phyloP scores from a whole-genome alignment of 345 rosid species.

The Corymbia maculata region DNA sequence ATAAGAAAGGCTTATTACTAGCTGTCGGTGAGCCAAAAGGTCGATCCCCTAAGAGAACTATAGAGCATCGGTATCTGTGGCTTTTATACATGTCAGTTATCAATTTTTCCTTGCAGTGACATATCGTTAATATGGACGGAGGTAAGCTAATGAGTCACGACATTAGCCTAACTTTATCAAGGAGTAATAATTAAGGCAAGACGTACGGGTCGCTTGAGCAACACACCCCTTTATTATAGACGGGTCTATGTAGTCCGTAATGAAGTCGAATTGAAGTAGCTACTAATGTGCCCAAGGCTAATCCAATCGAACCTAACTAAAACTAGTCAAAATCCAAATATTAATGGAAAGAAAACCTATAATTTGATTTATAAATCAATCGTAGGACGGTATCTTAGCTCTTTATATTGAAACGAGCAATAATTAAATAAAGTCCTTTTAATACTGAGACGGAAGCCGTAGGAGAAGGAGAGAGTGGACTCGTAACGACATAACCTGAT shows the following conservation, averaged over 20 bases:
- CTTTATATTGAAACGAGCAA: neutral
- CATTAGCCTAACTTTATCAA: neutral
- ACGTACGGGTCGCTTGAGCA: neutral
- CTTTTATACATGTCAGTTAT: neutral
- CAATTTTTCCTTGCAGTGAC: neutral
- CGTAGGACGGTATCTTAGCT: neutral
- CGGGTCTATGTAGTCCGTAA: neutral
- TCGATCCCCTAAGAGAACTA: neutral
- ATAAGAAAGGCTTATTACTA: too few relatives aligned
- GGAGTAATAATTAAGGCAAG: neutral
- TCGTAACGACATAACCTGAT: neutral
- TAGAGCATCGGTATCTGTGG: neutral
- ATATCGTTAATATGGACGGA: neutral
- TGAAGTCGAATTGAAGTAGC: neutral
- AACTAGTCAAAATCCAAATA: neutral
- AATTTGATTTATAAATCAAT: neutral
- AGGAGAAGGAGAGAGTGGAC: neutral
- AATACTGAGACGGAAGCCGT: neutral
- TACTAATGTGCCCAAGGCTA: neutral
- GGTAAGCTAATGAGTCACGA: neutral
- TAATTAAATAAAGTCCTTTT: neutral
- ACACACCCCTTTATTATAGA: neutral
- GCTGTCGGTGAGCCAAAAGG: neutral
- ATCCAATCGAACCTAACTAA: neutral
- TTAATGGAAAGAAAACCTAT: neutral